Percentiles rank a stretch among this genome's conserved stretches.
Evolutionary conservation across 202 grass and related monocot species (phyloP).

Genomic region (Cymbopogon flexuosus): DNA sequence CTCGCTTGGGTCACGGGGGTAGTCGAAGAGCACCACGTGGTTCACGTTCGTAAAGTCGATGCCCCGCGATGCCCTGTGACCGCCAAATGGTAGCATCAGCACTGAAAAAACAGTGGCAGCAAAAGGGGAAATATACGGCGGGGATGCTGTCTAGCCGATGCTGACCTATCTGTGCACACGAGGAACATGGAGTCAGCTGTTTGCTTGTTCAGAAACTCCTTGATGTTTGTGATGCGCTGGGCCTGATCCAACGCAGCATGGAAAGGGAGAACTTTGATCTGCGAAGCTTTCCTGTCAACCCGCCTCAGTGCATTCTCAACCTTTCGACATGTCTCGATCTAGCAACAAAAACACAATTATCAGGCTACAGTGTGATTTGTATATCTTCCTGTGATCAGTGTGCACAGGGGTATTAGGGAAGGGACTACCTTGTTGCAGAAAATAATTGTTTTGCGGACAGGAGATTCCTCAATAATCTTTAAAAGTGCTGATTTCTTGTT

Average conservation of each 20-base stretch:
- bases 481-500: constrained; percentile 76
- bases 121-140: background rate
- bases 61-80: constrained; percentile 66
- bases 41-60: constrained; percentile 85
- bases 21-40: constrained; percentile 85
- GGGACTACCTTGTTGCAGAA: constrained; percentile 82
- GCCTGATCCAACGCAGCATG: constrained; percentile 79
- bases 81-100: background rate
- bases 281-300: constrained; percentile 63
- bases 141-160: background rate
- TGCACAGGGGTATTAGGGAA: background rate
- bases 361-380: background rate
- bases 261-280: constrained; percentile 73
- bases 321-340: constrained; percentile 97
- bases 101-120: background rate
- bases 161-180: constrained; percentile 80
- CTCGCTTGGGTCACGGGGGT: constrained; percentile 83
- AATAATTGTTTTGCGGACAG: constrained; percentile 72
- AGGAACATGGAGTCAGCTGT: constrained; percentile 69
- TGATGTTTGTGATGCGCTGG: constrained; percentile 66
- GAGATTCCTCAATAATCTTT: constrained; percentile 58
- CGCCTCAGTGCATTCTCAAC: constrained; percentile 71
- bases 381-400: background rate
- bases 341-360: background rate
- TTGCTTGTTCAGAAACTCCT: constrained; percentile 59